A percentile compares a stretch with the other conserved stretches of the same genome.
These are phyloP conservation scores for Ormosia emarginata DNA, from an alignment of 306 rosid species.

Conservation along the genomic window DNA sequence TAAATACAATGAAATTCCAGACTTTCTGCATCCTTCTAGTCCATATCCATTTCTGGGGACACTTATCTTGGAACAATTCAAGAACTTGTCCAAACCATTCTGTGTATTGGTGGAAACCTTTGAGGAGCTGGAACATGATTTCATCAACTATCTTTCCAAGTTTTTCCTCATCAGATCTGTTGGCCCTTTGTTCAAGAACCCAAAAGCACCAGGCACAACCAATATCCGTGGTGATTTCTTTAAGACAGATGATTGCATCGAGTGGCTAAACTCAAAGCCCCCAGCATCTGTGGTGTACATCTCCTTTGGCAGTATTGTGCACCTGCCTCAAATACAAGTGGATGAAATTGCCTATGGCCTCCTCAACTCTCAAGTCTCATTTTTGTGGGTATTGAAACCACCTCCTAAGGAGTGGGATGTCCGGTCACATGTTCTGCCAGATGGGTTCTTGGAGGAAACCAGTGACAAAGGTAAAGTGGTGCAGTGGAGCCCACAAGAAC, in stretches of 20 bases:
- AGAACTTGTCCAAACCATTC: conserved; percentile 36
- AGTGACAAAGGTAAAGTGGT: conserved; percentile 52
- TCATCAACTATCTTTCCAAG: conserved; percentile 27
- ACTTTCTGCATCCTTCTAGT: conserved; percentile 48
- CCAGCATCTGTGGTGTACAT: conserved; percentile 52
- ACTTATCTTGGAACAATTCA: conserved; percentile 42
- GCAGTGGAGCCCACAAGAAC: conserved; percentile 66
- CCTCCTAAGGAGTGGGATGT: neutral
- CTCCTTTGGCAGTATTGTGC: conserved; percentile 63
- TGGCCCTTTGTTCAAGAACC: conserved; percentile 63
- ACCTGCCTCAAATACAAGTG: conserved; percentile 48
- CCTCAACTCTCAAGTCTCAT: conserved; percentile 35
- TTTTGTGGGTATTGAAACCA: conserved; percentile 66
- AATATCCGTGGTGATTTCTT: conserved; percentile 46
- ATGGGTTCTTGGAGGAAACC: conserved; percentile 42
- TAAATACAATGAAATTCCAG: conserved; percentile 56
- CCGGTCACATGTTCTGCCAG: conserved; percentile 31
- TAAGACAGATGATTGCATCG: conserved; percentile 47
- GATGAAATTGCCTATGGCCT: conserved; percentile 67
- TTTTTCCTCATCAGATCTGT: conserved; percentile 23
- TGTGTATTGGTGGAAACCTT: conserved; percentile 58
- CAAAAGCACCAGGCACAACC: neutral
- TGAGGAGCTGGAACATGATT: conserved; percentile 51
- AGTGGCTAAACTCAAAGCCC: conserved; percentile 54
- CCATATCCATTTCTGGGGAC: conserved; percentile 22